Percentiles rank a stretch among this genome's conserved stretches.
These are phyloP conservation scores for Drechslera avenae DNA, from an alignment of 2,329 filamentous ascomycete genomes.

Conservation along the genomic window DNA sequence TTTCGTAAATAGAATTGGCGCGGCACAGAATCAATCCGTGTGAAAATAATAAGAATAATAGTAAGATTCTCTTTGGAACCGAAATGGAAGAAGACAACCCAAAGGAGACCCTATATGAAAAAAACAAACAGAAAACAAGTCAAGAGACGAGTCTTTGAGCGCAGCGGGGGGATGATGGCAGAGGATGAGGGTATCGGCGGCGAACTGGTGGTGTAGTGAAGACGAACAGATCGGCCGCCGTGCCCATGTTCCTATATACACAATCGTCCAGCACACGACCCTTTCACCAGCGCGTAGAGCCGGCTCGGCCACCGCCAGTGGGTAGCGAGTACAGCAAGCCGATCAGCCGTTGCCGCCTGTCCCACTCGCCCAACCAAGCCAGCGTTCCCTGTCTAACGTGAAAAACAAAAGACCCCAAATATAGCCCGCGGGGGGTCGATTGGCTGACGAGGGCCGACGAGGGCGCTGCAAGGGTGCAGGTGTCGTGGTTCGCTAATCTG, in stretches of 20 bases:
- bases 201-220: neutral
- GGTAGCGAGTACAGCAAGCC: conserved; percentile 1
- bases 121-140: neutral
- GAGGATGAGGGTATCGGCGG: neutral
- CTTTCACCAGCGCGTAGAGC: conserved; percentile 11
- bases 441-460: conserved; percentile 4
- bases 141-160: neutral
- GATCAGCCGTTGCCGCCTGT: conserved; percentile 15
- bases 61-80: no score
- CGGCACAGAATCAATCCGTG: neutral
- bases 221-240: conserved; percentile 1
- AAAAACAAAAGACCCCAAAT: conserved; percentile 24
- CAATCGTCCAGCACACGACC: neutral
- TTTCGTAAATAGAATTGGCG: neutral
- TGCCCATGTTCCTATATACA: conserved; percentile 14
- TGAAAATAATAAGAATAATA: neutral
- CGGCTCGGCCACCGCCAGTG: neutral
- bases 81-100: neutral
- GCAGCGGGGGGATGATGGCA: neutral
- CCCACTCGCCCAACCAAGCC: conserved; percentile 10
- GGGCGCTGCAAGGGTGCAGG: neutral
- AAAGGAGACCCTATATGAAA: neutral
- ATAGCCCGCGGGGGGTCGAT: conserved; percentile 18
- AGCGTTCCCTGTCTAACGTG: neutral
- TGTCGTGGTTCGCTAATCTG: conserved; percentile 17